Base-by-base conservation (phyloP, 2,329 filamentous ascomycete genomes). In the Fusarium tjaetaba region DNA sequence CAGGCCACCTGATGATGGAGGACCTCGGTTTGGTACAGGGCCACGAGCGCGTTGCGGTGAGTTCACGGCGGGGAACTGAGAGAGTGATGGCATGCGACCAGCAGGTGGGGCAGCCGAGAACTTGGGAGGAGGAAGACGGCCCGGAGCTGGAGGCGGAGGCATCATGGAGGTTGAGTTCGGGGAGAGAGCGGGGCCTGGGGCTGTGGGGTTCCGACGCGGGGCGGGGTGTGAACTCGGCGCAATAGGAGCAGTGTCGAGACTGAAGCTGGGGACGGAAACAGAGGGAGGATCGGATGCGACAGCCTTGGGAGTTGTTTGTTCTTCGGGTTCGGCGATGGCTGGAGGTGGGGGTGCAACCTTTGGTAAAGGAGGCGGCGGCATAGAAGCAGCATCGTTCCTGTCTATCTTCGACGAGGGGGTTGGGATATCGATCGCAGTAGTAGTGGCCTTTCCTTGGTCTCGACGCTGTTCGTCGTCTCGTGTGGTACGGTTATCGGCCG, bases 271-370 rank as follows among this genome's bases (percentile, higher is more conserved):
- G 5, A 89, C 81, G 16, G 79, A 52, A 16, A 76, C 73, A 34
- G 76, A 66, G 20, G 75, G 74, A 11, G 57, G 62, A 36, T 68
- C 58, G 24, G 80, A 65, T 2, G 82, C 78, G 24, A 77, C 70
- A 52, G 88, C 87, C 75, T 86, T 89, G 15, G 89, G 88, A 1
- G 88, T 90, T 1, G 85, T 85, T 63, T 88, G 85, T 52, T 84
- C 81, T 10, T 81, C 80, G 39, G 80, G 76, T 41, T 79, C 73
- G 49, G 75, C 49, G 67, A 78, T 70, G 61, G 66, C 72, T 20
- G 73, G 72, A 34, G 75, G 53, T 38, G 74, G 56, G 38, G 63
- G 78, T 45, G 69, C 77, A 69, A 78, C 75, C 63, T 76, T 79
- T 28, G 80, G 79, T n/a, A 79, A 77, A 22, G 84, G 83, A 24